phyloP scores from a whole-genome alignment of 1,139 yeast genomes.

The Pichia sp. region DNA sequence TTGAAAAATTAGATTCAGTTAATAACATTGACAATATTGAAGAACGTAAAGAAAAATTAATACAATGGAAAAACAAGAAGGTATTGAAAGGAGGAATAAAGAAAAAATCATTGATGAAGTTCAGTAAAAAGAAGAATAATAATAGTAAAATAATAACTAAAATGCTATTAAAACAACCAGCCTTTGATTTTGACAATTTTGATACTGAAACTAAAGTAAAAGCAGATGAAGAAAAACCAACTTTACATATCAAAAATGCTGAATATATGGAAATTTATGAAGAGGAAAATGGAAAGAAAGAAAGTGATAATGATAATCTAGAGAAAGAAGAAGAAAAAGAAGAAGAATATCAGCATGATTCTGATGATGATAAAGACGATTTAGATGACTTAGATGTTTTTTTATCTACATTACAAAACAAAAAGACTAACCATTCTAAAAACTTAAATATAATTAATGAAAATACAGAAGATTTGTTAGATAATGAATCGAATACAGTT shows the following conservation, averaged over 20 bases:
- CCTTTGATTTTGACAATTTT: too few relatives aligned
- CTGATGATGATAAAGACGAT: conserved; percentile 6
- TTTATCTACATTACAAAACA: conserved; percentile 1
- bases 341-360: neutral
- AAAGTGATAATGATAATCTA: conserved; percentile 1
- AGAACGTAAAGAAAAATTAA: conserved; percentile 2
- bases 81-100: conserved; percentile 9
- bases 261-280: neutral
- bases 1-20: neutral
- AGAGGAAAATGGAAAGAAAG: conserved; percentile 1
- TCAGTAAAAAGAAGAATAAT: conserved; percentile 11
- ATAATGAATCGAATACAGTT: neutral
- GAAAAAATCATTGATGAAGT: conserved; percentile 22
- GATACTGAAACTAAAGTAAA: too few relatives aligned
- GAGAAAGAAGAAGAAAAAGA: neutral
- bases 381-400: conserved; percentile 11
- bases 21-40: neutral
- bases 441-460: conserved; percentile 1
- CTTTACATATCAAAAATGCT: too few relatives aligned
- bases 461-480: neutral
- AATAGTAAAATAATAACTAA: neutral
- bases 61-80: conserved; percentile 1
- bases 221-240: too few relatives aligned
- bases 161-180: too few relatives aligned
- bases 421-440: conserved; percentile 3